Base-by-base conservation (phyloP, 331 rosid species). In the Pyracantha coccinea region DNA sequence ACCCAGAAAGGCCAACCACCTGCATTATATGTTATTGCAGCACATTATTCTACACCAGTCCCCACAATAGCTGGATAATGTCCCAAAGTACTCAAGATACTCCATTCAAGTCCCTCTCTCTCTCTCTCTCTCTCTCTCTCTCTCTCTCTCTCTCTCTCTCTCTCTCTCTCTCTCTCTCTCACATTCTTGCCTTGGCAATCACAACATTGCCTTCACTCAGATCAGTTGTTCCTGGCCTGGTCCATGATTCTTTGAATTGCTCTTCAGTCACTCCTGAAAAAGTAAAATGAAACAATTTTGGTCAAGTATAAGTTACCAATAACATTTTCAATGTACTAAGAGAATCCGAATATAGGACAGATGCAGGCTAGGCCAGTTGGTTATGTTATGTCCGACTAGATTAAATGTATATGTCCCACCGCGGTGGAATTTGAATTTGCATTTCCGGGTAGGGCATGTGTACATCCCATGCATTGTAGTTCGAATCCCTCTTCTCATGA, bases 231-330 rank as follows among this genome's bases (percentile, higher is more conserved):
- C 92, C 98, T 72, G 79, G 85, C 83, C 96, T 89, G 15, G 96
- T 90, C 97, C 99, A 90, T 5, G 96, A 81, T 55, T 95, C 91
- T 61, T 89, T 90, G 83, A 95, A 95, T 73, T 95, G 99, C 50
- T 95, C 99, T 71, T 95, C 99, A 9, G 97, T 95, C 16, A 92
- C 98, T 62, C 99, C 99, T 95, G 84, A 63, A 77, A 50, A 61
- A 75, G 55, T 6, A 9, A 60, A 61, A 27, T 23, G 1, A 47
- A 21, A 0, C 8, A 5, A 38, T 38, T 38, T 38, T 38, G 45
- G 45, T 38, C 45, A 10, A 38, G 4, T 50, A 50, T 6, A 50
- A 50, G 55, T 16, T 50, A 50, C 55, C 20, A 50, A 50, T 16
- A 50, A 50, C 55, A 50, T 16, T 50, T 50, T 50, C 55, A 50